A percentile compares a stretch with the other conserved stretches of the same genome.
Evolutionary conservation across 179 eudicot genomes (phyloP).

Genomic region (Vitellaria paradoxa): DNA sequence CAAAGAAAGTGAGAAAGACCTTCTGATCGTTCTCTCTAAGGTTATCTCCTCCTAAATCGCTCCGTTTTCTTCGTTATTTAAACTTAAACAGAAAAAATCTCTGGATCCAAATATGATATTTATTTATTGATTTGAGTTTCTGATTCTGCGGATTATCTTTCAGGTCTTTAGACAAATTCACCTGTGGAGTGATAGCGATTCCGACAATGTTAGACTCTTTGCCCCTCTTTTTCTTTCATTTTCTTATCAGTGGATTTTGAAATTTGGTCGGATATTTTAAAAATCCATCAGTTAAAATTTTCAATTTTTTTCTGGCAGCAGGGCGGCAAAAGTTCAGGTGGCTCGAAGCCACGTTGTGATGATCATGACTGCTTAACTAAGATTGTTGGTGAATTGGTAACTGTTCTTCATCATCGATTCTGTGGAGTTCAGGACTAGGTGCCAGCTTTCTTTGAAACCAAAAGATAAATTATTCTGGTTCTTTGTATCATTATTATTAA

Average conservation of each 20-base stretch:
- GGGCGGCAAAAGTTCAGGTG: slow-evolving; percentile 10
- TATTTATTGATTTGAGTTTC: slow-evolving; percentile 9
- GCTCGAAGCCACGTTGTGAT: slow-evolving; percentile 18
- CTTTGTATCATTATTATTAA: neutral
- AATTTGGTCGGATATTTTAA: neutral
- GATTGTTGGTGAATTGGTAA: slow-evolving; percentile 52
- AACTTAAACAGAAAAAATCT: too few relatives aligned
- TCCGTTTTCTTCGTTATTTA: neutral
- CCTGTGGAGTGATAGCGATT: slow-evolving; percentile 38
- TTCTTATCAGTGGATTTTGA: neutral
- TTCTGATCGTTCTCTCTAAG: slow-evolving; percentile 57
- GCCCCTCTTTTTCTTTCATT: neutral
- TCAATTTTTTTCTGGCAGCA: slow-evolving; percentile 3
- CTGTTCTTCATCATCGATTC: slow-evolving; percentile 4
- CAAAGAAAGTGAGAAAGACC: slow-evolving; percentile 33
- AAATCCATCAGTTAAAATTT: neutral
- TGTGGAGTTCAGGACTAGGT: neutral
- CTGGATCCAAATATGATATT: neutral
- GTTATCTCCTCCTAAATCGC: slow-evolving; percentile 17
- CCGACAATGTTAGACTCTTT: slow-evolving; percentile 17
- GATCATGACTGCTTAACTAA: slow-evolving; percentile 43
- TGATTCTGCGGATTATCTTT: neutral
- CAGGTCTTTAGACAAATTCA: slow-evolving; percentile 57
- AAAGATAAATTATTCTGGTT: neutral
- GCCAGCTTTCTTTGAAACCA: neutral